phyloP scores from a whole-genome alignment of 495 filamentous ascomycete genomes.

The Oidiodendron maius region DNA sequence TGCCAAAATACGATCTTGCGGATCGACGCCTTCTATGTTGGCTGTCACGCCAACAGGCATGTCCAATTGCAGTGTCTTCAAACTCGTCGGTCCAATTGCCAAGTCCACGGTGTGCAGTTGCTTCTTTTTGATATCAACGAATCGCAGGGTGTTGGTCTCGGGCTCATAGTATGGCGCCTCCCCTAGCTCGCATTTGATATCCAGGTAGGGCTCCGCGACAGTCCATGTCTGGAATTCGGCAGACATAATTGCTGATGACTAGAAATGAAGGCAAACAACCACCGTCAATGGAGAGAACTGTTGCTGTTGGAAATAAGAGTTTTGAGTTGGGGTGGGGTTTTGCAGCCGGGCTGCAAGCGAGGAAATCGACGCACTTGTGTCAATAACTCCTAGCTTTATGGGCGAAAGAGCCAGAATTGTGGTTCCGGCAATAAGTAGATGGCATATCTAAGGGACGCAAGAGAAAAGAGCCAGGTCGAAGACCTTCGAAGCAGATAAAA shows the following conservation, averaged over 20 bases:
- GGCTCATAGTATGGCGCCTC: constrained; percentile 80
- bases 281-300: too few relatives aligned
- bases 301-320: constrained; percentile 2
- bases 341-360: neutral
- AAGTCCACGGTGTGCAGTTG: constrained; percentile 70
- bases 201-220: constrained; percentile 61
- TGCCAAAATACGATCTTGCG: constrained; percentile 59
- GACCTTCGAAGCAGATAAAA: too few relatives aligned
- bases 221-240: constrained; percentile 17
- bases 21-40: constrained; percentile 66
- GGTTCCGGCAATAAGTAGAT: too few relatives aligned
- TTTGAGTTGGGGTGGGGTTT: neutral
- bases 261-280: constrained; percentile 6
- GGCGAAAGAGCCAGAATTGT: too few relatives aligned
- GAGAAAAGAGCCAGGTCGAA: too few relatives aligned
- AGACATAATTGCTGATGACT: neutral
- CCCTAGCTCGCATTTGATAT: constrained; percentile 66
- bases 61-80: constrained; percentile 62
- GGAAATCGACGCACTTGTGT: too few relatives aligned
- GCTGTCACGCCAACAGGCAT: constrained; percentile 72
- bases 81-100: constrained; percentile 52
- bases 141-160: constrained; percentile 65
- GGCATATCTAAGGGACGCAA: too few relatives aligned
- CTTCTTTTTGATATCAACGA: constrained; percentile 82
- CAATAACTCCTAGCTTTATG: too few relatives aligned